Evolutionary conservation across 2,329 filamentous ascomycete genomes (phyloP).

Genomic region (Alternaria alternata): DNA sequence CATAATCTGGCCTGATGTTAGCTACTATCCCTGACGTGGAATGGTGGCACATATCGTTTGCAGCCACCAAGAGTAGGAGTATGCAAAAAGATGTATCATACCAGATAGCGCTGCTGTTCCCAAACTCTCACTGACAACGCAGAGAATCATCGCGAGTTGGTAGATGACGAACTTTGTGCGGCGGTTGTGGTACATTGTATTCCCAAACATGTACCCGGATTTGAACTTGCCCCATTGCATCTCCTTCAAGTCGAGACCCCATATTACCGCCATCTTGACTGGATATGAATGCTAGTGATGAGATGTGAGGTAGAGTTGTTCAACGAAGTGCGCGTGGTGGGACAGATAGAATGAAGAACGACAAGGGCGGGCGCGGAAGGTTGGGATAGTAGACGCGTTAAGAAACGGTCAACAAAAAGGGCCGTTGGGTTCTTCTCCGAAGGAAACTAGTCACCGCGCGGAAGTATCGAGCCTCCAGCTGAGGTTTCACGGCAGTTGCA

Average conservation of each 20-base stretch:
- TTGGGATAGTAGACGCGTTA: neutral
- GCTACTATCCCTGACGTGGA: neutral
- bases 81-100: slow-evolving; percentile 36
- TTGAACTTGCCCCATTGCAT: slow-evolving; percentile 68
- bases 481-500: neutral
- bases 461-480: neutral
- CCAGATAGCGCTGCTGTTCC: slow-evolving; percentile 64
- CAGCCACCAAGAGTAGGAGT: neutral
- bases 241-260: slow-evolving; percentile 65
- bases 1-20: slow-evolving; percentile 55
- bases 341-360: neutral
- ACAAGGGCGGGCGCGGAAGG: neutral
- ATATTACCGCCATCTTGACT: slow-evolving; percentile 56
- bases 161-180: slow-evolving; percentile 68
- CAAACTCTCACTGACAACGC: slow-evolving; percentile 64
- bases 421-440: neutral
- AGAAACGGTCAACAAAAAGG: neutral
- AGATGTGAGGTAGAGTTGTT: neutral
- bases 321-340: neutral
- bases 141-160: slow-evolving; percentile 66
- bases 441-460: neutral
- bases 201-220: slow-evolving; percentile 64
- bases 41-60: neutral
- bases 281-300: slow-evolving; percentile 2
- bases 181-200: slow-evolving; percentile 62